Base-by-base conservation (phyloP, 1,284 basidiomycete genomes). In the Taiwanofungus camphoratus region DNA sequence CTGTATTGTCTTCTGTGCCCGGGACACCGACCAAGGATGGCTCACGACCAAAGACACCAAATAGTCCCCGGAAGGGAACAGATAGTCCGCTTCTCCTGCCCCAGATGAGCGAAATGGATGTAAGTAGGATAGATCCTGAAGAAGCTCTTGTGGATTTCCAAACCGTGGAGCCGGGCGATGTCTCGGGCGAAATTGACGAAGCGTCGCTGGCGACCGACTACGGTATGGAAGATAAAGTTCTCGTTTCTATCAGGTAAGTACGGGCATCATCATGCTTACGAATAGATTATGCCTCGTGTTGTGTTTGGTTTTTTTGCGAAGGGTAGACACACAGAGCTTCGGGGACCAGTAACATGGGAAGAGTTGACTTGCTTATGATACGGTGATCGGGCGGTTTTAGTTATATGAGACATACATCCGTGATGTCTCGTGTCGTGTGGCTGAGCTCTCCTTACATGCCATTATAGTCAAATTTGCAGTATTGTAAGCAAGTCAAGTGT, bases 161-260 rank as follows among this genome's bases (percentile, higher is more conserved):
- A 57, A 83, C 67, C 2, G 73, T 89, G 3, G 87, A 88, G 36
- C 68, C 70, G 3, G 76, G 71, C 1, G 85, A 88, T 54, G 53
- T 86, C 4, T 82, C 79, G 2, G 75, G 63, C 0, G 83, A 85
- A 39, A 66, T 84, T 4, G 83, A 84, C 44, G 77, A 79, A 45
- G 64, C 68, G 9, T 68, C 69, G 60, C 53, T 77, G 23, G 64
- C 64, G 8, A 55, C 56, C 2, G 71, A 79, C 39, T 73, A 77
- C 42, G 79, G 79, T 9, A 76, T 74, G 42, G 76, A 86, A 44
- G 90, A 93, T 60, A 91, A 92, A 54, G 91, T 93, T 20, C 78
- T 92, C 57, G 91, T 94, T 11, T 91, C 90, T 19, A 75, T 94
- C 50, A 73, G 90, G 88, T 91, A 50, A 44, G 71, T 44, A 8